Evolutionary conservation across 2,329 filamentous ascomycete species (phyloP).

Genomic region (Fusarium proliferatum): DNA sequence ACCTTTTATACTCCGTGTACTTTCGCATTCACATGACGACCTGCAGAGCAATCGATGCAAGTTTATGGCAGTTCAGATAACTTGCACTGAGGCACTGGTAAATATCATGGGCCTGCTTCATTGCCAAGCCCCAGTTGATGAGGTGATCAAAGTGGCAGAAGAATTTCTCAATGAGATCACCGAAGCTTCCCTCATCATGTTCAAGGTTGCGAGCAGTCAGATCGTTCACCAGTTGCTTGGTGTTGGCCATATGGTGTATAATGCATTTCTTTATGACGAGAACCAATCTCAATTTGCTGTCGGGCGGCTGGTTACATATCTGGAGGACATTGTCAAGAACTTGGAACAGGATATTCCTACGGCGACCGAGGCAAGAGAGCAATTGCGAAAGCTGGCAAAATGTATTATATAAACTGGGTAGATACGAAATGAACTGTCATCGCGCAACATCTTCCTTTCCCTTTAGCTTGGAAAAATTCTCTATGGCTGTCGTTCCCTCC

Average conservation of each 20-base stretch:
- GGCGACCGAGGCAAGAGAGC: neutral
- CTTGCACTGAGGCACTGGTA: neutral
- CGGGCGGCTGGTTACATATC: neutral
- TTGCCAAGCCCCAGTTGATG: neutral
- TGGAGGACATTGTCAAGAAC: conserved; percentile 3
- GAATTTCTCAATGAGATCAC: neutral
- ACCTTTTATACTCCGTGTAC: neutral
- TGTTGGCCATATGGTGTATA: neutral
- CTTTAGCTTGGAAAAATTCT: accelerated
- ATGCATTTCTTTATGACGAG: neutral
- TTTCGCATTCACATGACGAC: neutral
- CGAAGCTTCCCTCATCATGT: neutral
- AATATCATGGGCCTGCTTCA: neutral
- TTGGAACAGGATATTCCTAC: neutral
- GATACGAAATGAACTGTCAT: neutral
- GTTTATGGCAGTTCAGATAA: neutral
- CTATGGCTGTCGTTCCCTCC: accelerated
- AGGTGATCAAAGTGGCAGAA: neutral
- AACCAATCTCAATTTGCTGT: neutral
- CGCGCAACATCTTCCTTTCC: too few species aligned
- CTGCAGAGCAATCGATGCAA: neutral
- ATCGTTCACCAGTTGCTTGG: neutral
- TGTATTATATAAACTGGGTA: neutral
- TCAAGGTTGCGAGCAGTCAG: neutral
- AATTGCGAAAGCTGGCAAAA: neutral